Base-by-base conservation (phyloP, 306 rosid genomes). In the Purshia tridentata region DNA sequence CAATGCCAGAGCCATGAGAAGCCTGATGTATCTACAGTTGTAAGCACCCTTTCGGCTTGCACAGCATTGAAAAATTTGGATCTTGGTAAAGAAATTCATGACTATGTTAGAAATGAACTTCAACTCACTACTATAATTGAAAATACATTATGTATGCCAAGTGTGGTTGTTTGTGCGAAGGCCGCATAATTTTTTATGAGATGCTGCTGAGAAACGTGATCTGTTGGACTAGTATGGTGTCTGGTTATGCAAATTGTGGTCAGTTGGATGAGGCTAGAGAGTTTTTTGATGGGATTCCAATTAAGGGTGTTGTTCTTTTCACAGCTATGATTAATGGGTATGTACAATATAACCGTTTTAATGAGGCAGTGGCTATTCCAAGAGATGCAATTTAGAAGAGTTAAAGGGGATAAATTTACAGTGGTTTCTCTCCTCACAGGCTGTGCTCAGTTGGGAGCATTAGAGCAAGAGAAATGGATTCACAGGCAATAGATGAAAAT, bases 271-370 rank as follows among this genome's bases (percentile, higher is more conserved):
- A 83, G 78, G 96, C 93, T 39, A 68, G 89, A 75, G 82, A 83
- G 51, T 84, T 88, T 78, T 92, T 92, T 77, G 89, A 89, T 67
- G 83, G 55, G 67, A 87, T 90, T 82, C 86, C 90, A 10, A 72
- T 73, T 60, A 80, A 77, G 70, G 97, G 89, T 75, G 81, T 85
- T 62, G 86, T 92, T 77, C 88, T 89, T 65, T 92, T 93, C 96
- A 92, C 93, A 0, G 87, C 90, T 68, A 83, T 89, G 97, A 89
- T 91, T 76, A 87, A 86, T 80, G 93, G 89, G 61, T 88, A 88
- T 77, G 96, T 88, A 49, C 96, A 86, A 66, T 88, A 83, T 70
- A 84, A 89, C 37, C 58, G 71, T 54, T 79, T 82, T 67, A 89
- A 89, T n/a, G 87, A 88, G 52, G 96, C 89, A 1, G 82, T 89